Evolutionary conservation across 2,329 filamentous ascomycete species (phyloP).

Genomic region (Epichloe brachyelytri): DNA sequence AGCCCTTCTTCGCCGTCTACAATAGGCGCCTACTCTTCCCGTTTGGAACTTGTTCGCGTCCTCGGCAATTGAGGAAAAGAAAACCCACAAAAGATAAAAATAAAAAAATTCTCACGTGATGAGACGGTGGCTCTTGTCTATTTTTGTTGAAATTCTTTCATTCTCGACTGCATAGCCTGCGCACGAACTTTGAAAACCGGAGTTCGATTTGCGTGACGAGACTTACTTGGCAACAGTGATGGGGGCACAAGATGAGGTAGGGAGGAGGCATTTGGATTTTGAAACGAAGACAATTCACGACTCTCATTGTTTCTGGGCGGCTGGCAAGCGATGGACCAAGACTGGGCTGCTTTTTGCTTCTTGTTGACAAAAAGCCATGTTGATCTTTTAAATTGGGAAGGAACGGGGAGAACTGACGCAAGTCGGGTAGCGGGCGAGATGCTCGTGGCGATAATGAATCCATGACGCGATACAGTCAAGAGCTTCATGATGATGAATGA

Average conservation of each 20-base stretch:
- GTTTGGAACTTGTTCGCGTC: too few species aligned
- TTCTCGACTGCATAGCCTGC: constrained; percentile 3
- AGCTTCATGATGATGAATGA: constrained; percentile 3
- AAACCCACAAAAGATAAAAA: not conserved
- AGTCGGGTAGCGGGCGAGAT: not conserved
- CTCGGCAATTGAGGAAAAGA: too few species aligned
- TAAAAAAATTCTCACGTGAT: not conserved
- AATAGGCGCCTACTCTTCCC: too few species aligned
- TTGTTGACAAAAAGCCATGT: not conserved
- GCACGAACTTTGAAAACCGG: not conserved
- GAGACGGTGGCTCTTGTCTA: not conserved
- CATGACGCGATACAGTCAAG: constrained; percentile 1
- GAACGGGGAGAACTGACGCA: not conserved
- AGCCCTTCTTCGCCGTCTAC: too few species aligned
- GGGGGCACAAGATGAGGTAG: not conserved
- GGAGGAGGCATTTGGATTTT: not conserved
- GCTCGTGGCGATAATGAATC: not conserved
- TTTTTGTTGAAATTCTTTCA: not conserved
- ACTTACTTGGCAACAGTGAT: not conserved
- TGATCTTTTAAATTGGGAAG: not conserved
- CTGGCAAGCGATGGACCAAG: not conserved
- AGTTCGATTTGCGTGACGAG: not conserved
- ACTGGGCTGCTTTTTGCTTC: not conserved
- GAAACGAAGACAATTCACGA: not conserved
- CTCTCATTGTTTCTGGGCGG: not conserved